A percentile compares a stretch with the other conserved stretches of the same genome.
phyloP scores from a whole-genome alignment of 2,329 filamentous ascomycete genomes.

The Aureobasidium sp. region DNA sequence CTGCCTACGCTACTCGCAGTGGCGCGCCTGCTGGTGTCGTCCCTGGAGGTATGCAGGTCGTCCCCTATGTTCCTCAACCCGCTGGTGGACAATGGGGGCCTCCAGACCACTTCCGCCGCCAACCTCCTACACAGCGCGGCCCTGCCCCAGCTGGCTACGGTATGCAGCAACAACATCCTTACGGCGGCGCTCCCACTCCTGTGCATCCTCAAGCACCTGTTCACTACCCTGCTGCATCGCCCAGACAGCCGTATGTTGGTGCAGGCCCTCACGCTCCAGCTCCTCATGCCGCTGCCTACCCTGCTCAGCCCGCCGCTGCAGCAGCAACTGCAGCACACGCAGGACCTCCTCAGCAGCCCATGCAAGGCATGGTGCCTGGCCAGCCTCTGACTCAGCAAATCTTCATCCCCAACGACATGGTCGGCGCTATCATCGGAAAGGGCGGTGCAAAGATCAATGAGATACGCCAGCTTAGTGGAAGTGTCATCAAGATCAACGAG shows the following conservation, averaged over 20 bases:
- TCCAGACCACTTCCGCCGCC: slow-evolving; percentile 74
- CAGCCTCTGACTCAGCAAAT: slow-evolving; percentile 95
- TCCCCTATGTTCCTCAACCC: slow-evolving; percentile 93
- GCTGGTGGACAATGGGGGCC: slow-evolving; percentile 88
- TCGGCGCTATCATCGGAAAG: slow-evolving; percentile 97
- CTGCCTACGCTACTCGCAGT: slow-evolving; percentile 93
- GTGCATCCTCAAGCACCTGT: slow-evolving; percentile 52
- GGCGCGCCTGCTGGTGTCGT: slow-evolving; percentile 89
- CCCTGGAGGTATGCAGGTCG: slow-evolving; percentile 95
- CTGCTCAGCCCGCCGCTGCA: slow-evolving; percentile 42
- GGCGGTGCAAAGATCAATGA: slow-evolving; percentile 99
- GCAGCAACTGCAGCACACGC: slow-evolving; percentile 41
- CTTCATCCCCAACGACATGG: slow-evolving; percentile 99
- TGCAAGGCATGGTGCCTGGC: slow-evolving; percentile 65
- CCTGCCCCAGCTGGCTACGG: slow-evolving; percentile 50
- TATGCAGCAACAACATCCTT: slow-evolving; percentile 55
- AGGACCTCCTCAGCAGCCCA: slow-evolving; percentile 65
- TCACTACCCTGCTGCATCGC: slow-evolving; percentile 61
- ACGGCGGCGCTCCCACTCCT: slow-evolving; percentile 43
- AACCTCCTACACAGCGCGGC: slow-evolving; percentile 66
- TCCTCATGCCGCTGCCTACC: slow-evolving; percentile 53
- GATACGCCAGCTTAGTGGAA: slow-evolving; percentile 91
- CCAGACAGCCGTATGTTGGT: slow-evolving; percentile 67
- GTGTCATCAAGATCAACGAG: slow-evolving; percentile 99
- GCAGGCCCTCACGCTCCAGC: slow-evolving; percentile 72